These are phyloP conservation scores for Helenozyma baotianmanensis DNA, from an alignment of 805 yeast genomes.

Conservation along the genomic window DNA sequence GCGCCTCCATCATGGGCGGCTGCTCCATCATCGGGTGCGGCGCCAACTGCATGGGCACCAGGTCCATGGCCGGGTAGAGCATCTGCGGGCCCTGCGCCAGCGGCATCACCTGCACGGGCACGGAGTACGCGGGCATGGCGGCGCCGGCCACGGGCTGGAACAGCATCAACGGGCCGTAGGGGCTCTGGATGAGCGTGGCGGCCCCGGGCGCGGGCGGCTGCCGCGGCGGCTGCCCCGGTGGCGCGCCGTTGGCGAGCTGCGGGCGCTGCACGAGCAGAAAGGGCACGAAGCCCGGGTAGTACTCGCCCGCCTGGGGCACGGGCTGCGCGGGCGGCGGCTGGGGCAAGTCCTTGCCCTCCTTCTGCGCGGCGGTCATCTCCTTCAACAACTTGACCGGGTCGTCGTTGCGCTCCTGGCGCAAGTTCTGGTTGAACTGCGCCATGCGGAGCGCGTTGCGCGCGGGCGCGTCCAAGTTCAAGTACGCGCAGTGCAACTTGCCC, in stretches of 20 bases:
- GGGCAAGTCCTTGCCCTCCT: not conserved
- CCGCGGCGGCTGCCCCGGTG: not conserved
- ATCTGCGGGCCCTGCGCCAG: not conserved
- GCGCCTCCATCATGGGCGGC: too few relatives aligned
- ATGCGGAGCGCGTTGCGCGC: conserved; percentile 46
- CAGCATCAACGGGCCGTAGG: conserved; percentile 4
- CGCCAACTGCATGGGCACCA: too few relatives aligned
- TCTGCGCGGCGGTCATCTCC: not conserved
- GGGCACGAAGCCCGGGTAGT: conserved; percentile 2
- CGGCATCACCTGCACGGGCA: conserved; percentile 2
- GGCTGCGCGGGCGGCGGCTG: not conserved
- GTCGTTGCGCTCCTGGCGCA: conserved; percentile 20
- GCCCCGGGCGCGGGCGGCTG: not conserved
- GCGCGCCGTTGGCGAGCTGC: not conserved
- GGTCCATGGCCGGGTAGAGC: too few relatives aligned
- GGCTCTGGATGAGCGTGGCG: conserved; percentile 1
- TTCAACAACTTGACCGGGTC: conserved; percentile 2
- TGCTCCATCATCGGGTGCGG: too few relatives aligned
- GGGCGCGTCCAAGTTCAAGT: conserved; percentile 42
- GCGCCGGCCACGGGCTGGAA: conserved; percentile 3
- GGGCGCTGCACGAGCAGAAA: not conserved
- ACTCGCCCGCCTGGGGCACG: too few relatives aligned
- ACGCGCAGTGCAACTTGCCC: conserved; percentile 47
- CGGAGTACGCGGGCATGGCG: not conserved
- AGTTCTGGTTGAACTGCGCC: conserved; percentile 44